phyloP scores from a whole-genome alignment of 2,329 filamentous ascomycete species.

The Beauveria caledonica region DNA sequence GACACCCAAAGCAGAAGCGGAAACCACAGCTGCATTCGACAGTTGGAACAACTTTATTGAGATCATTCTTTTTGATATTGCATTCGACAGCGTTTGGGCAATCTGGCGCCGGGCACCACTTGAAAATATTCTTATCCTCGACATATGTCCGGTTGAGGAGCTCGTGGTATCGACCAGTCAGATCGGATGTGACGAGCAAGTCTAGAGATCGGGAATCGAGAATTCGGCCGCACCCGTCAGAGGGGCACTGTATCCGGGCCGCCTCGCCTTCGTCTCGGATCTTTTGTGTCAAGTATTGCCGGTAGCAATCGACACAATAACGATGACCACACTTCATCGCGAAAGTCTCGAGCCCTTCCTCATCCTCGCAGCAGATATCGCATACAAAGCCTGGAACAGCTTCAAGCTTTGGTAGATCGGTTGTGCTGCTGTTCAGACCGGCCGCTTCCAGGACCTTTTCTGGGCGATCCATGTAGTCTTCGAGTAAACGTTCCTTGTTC shows the following conservation, averaged over 20 bases:
- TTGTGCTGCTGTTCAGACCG: slow-evolving; percentile 62
- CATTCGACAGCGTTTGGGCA: slow-evolving; percentile 92
- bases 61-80: slow-evolving; percentile 75
- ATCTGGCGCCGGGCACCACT: slow-evolving; percentile 98
- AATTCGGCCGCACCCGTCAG: slow-evolving; percentile 78
- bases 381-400: slow-evolving; percentile 71
- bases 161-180: slow-evolving; percentile 63
- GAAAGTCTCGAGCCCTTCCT: slow-evolving; percentile 67
- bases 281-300: slow-evolving; percentile 85
- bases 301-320: slow-evolving; percentile 88
- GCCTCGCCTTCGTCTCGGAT: slow-evolving; percentile 94
- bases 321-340: slow-evolving; percentile 92
- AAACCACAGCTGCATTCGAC: slow-evolving; percentile 79
- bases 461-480: slow-evolving; percentile 89
- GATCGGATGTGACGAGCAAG: slow-evolving; percentile 55
- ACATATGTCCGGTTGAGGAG: slow-evolving; percentile 91
- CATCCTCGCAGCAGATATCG: slow-evolving; percentile 95
- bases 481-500: slow-evolving; percentile 93
- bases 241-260: slow-evolving; percentile 86
- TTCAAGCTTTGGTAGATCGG: slow-evolving; percentile 58
- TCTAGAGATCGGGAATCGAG: slow-evolving; percentile 85
- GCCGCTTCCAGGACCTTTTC: slow-evolving; percentile 75
- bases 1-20: slow-evolving; percentile 92
- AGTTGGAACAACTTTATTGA: slow-evolving; percentile 78
- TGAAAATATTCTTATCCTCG: slow-evolving; percentile 89